Base-by-base conservation (phyloP, 768 basidiomycete species). In the Boletus bicolor region DNA sequence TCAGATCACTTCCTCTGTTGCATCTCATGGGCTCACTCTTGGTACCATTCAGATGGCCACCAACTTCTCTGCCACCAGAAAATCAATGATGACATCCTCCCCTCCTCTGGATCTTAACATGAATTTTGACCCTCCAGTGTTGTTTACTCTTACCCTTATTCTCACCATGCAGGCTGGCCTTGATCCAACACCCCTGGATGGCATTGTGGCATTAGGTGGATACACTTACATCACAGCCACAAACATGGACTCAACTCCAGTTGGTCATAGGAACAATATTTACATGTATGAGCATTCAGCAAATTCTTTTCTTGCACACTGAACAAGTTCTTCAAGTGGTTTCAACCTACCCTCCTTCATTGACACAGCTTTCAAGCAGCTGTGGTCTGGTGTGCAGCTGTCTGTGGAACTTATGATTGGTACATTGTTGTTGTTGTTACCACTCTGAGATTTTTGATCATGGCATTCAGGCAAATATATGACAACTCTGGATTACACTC, bases 121-220 rank as follows among this genome's bases (percentile, higher is more conserved):
- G 80, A 87, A 89, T 65, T 78, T 84, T 58, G 82, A 88, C 59
- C 86, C 86, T 19, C 68, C 81, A 9, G 72, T 79, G n/a, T 73
- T 91, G 37, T 90, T 91, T 68, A 85, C 86, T 0, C 73, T 90
- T 24, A 85, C 86, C 34, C 80, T 86, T n/a, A 74, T 77, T 5
- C 76, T 89, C 11, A 86, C 86, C 4, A 76, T 84, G 12, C 76
- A 84, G 53, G 86, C 86, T 10, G 84, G 85, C 1, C 65, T 86
- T 50, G 74, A 81, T 55, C 79, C 81, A 1, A 73, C 76, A 6
- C 85, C 85, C 28, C 70, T 90, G 59, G 88, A 91, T 57, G 80
- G 76, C 9, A 83, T 91, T 53, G 83, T 90, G 9, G 54, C 72
- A 24, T 67, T 89, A 6, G 87, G 87, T n/a, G 87, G 82, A n/a